Evolutionary conservation across 176 grass and related monocot genomes (phyloP).

Genomic region (Oryza australiensis): DNA sequence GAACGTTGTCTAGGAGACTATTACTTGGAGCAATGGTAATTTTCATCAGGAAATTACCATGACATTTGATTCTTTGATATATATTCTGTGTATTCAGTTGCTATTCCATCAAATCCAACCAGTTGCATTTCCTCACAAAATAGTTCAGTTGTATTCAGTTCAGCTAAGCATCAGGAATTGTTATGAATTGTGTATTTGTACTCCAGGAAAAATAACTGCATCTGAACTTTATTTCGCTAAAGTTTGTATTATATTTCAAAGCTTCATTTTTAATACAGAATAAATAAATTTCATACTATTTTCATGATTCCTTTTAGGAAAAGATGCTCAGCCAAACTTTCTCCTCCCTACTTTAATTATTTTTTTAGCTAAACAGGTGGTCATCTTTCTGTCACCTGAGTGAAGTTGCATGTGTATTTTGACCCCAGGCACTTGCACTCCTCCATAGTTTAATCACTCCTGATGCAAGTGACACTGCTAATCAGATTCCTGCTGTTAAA

Average conservation of each 20-base stretch:
- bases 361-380: constrained; percentile 23
- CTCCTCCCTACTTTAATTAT: not conserved
- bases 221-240: not conserved
- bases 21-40: not conserved
- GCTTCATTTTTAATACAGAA: not conserved
- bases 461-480: not conserved
- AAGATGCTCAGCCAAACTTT: constrained; percentile 24
- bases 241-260: not conserved
- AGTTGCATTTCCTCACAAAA: not conserved
- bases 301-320: not conserved
- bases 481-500: not conserved
- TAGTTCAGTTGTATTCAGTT: no score
- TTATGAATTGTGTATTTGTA: not conserved
- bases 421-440: constrained; percentile 27
- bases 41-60: not conserved
- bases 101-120: not conserved
- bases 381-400: constrained; percentile 21
- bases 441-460: constrained; percentile 10
- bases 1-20: not conserved
- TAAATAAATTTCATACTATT: not conserved
- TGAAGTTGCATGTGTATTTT: constrained; percentile 41
- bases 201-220: not conserved
- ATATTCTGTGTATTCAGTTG: not conserved
- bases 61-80: not conserved
- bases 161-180: no score